phyloP scores from a whole-genome alignment of 306 rosid species.

The Inga leiocalycina region DNA sequence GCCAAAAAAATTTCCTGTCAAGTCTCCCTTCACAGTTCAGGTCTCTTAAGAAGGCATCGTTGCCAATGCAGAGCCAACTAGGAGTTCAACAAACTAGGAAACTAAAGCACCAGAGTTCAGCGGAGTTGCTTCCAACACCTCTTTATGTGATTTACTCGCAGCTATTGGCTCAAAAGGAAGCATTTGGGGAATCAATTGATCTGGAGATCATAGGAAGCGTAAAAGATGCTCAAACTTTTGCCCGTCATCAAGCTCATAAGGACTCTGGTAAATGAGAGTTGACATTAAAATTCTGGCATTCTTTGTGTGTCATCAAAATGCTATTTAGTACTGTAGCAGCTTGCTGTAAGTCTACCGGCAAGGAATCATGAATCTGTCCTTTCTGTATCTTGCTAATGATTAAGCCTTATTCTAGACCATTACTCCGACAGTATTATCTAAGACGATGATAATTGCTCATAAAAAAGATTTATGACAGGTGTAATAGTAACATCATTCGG shows the following conservation, averaged over 20 bases:
- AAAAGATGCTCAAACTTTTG: conserved; percentile 76
- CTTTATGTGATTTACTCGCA: conserved; percentile 80
- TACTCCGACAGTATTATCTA: not conserved
- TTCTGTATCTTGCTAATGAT: not conserved
- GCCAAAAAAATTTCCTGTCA: conserved; percentile 70
- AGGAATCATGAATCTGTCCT: not conserved
- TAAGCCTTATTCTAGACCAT: not conserved
- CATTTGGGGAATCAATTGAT: conserved; percentile 70
- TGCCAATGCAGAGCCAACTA: conserved; percentile 76
- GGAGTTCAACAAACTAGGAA: conserved; percentile 69
- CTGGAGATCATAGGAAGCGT: conserved; percentile 76
- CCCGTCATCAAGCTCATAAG: conserved; percentile 60
- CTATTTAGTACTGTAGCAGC: conserved; percentile 5
- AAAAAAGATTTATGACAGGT: conserved; percentile 4
- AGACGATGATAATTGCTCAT: not conserved
- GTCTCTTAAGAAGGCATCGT: conserved; percentile 77
- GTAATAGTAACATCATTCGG: not conserved
- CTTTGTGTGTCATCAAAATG: not conserved
- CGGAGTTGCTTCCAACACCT: conserved; percentile 80
- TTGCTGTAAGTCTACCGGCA: conserved; percentile 1
- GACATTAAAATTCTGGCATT: conserved; percentile 18
- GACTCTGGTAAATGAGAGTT: conserved; percentile 59
- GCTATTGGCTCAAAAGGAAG: conserved; percentile 80
- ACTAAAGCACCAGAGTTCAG: conserved; percentile 76
- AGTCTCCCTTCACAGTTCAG: conserved; percentile 83